These are phyloP conservation scores for Fusarium mundagurra DNA, from an alignment of 2,329 filamentous ascomycete species.

Conservation along the genomic window DNA sequence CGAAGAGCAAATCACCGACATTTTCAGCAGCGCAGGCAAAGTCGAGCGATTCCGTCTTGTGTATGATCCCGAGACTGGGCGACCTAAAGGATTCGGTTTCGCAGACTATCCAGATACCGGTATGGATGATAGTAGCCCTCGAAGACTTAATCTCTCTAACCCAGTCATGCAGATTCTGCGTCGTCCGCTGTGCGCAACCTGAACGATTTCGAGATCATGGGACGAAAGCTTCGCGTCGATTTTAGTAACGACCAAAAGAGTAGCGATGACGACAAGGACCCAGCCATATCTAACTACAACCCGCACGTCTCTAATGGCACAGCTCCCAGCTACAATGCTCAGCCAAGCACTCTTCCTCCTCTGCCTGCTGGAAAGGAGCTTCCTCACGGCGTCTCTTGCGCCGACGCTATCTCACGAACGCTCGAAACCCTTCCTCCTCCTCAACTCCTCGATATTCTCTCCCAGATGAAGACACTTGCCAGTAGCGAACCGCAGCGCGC, in stretches of 20 bases:
- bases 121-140: conserved; percentile 46
- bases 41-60: conserved; percentile 93
- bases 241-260: conserved; percentile 92
- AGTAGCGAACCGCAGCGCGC: conserved; percentile 83
- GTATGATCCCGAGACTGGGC: conserved; percentile 93
- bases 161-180: conserved; percentile 68
- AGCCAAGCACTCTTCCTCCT: conserved; percentile 72
- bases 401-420: conserved; percentile 92
- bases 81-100: conserved; percentile 96
- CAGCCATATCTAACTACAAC: conserved; percentile 38
- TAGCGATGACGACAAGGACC: conserved; percentile 62
- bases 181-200: conserved; percentile 94
- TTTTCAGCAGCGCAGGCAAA: conserved; percentile 88
- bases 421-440: conserved; percentile 85
- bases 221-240: conserved; percentile 91
- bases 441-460: conserved; percentile 91
- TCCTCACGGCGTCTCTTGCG: conserved; percentile 81
- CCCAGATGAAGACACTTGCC: conserved; percentile 93
- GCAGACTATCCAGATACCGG: conserved; percentile 95
- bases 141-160: conserved; percentile 25
- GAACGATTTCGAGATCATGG: conserved; percentile 95
- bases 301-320: conserved; percentile 48
- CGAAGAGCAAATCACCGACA: conserved; percentile 95
- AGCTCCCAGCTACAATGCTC: conserved; percentile 46
- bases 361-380: conserved; percentile 87